Evolutionary conservation across 164 flowering plant species (phyloP).

Genomic region (Cinnamomum chago): DNA sequence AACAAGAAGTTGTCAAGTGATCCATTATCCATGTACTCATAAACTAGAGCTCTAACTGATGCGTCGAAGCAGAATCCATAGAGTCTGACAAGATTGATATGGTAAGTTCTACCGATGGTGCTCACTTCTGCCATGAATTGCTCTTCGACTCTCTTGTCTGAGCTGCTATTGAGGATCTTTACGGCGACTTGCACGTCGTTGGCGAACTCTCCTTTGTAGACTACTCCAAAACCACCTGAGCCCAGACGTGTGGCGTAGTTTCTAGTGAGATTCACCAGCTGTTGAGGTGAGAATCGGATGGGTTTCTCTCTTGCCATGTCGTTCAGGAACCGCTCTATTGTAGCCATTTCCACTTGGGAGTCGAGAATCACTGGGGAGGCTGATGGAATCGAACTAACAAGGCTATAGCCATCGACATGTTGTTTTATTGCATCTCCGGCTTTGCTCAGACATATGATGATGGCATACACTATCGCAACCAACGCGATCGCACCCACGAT

Average conservation of each 20-base stretch:
- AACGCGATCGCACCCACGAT: too few species aligned
- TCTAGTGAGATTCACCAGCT: slow-evolving; percentile 12
- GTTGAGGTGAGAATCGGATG: slow-evolving; percentile 21
- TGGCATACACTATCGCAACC: too few species aligned
- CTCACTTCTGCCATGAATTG: slow-evolving; percentile 32
- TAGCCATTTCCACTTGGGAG: neutral
- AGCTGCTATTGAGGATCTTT: slow-evolving; percentile 16
- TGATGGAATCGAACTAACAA: neutral
- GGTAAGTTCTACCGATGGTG: slow-evolving; percentile 27
- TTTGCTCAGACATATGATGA: too few species aligned
- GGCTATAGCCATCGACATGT: neutral
- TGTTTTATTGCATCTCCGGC: neutral
- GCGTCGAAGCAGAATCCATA: slow-evolving; percentile 24
- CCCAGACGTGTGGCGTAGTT: slow-evolving; percentile 20
- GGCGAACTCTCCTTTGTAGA: slow-evolving; percentile 21
- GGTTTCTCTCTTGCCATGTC: slow-evolving; percentile 23
- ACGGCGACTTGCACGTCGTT: slow-evolving; percentile 23
- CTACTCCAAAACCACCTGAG: slow-evolving; percentile 26
- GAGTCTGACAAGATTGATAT: slow-evolving; percentile 25
- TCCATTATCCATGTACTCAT: slow-evolving; percentile 32
- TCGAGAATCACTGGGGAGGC: neutral
- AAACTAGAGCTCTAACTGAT: slow-evolving; percentile 15
- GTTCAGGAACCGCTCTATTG: slow-evolving; percentile 20
- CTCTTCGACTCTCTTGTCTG: slow-evolving; percentile 12
- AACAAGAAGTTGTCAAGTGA: slow-evolving; percentile 30